Conservation (phyloP, 2,329 filamentous ascomycete species). For the Colletotrichum sp. region DNA sequence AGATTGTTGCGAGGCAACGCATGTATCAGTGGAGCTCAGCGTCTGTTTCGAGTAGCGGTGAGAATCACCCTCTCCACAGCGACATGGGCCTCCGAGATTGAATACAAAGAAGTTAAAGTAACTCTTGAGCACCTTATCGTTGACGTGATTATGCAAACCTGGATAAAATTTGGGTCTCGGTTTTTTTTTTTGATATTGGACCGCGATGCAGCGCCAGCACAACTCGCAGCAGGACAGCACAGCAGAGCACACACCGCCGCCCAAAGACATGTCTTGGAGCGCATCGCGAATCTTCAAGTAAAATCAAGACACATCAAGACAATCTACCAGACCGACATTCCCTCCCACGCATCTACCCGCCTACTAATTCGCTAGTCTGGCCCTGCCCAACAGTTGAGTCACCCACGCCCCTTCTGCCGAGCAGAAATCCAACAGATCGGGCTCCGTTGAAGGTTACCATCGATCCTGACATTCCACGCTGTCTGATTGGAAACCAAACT, state of each 20-base stretch:
- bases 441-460: neutral
- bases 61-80: conserved; percentile 7
- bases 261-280: neutral
- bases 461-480: neutral
- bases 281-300: neutral
- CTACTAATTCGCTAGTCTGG: neutral
- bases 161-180: neutral
- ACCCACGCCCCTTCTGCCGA: neutral
- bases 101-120: conserved; percentile 19
- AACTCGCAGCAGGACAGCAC: neutral
- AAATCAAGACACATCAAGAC: neutral
- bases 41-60: conserved; percentile 15
- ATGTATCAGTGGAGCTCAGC: conserved; percentile 5
- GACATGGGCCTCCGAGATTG: conserved; percentile 9
- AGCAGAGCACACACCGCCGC: neutral
- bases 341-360: neutral
- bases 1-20: conserved; percentile 20
- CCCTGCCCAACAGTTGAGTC: neutral
- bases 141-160: neutral
- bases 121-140: neutral
- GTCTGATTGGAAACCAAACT: neutral
- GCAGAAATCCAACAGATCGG: neutral
- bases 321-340: neutral
- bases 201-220: neutral
- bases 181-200: neutral